These are phyloP conservation scores for Berberis vulgaris DNA, from an alignment of 164 flowering plant species.

Conservation along the genomic window DNA sequence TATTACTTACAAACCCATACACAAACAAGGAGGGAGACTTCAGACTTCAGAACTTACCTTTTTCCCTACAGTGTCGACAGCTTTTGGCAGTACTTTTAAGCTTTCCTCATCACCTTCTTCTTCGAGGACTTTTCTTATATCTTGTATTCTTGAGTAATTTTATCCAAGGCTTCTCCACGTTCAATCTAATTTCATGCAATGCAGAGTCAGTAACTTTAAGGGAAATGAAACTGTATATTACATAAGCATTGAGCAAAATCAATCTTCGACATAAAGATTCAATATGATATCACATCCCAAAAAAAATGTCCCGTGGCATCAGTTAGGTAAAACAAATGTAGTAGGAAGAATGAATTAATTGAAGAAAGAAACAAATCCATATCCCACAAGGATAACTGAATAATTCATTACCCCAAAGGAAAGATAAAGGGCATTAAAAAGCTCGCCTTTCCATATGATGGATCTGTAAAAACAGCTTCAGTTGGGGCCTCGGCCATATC, in stretches of 20 bases:
- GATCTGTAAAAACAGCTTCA: conserved; percentile 84
- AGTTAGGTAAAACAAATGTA: too few relatives aligned
- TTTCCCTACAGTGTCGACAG: conserved; percentile 84
- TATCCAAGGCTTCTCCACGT: conserved; percentile 93
- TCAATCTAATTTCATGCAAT: conserved; percentile 53
- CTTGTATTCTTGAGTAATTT: conserved; percentile 44
- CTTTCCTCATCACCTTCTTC: conserved; percentile 92
- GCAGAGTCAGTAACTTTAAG: neutral
- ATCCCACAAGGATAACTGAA: neutral
- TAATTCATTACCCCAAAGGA: neutral
- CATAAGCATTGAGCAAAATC: too few relatives aligned
- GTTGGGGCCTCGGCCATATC: conserved; percentile 57
- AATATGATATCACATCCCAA: too few relatives aligned
- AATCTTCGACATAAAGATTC: too few relatives aligned
- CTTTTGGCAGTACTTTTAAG: conserved; percentile 68
- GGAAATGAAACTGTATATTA: too few relatives aligned
- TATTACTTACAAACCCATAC: too few relatives aligned
- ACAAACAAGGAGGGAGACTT: too few relatives aligned
- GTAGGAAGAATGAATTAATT: too few relatives aligned
- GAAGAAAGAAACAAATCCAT: neutral
- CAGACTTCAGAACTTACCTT: conserved; percentile 28
- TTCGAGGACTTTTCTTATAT: conserved; percentile 59
- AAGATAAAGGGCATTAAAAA: neutral
- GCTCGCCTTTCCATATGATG: conserved; percentile 82
- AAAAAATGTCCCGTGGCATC: too few relatives aligned